These are phyloP conservation scores for Coix lacrymajobi DNA, from an alignment of 176 grass and related monocot genomes.

Conservation along the genomic window DNA sequence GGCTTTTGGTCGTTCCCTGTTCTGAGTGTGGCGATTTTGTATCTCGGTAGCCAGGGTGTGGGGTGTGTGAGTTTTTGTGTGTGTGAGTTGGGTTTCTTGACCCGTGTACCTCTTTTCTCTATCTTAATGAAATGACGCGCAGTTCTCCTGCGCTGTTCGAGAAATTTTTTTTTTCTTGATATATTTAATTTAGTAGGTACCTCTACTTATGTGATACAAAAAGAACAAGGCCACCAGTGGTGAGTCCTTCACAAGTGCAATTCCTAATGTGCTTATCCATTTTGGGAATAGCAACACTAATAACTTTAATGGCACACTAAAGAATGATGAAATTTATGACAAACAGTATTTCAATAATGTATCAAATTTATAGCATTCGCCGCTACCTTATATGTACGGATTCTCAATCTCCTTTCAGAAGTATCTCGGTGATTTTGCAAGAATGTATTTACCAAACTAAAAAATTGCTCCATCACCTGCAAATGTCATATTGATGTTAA, in stretches of 20 bases:
- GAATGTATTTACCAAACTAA: constrained; percentile 92
- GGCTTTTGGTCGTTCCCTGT: too few relatives aligned
- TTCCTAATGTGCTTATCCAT: background rate
- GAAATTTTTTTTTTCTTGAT: too few relatives aligned
- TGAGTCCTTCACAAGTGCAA: background rate
- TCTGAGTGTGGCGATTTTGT: too few relatives aligned
- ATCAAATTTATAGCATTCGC: constrained; percentile 1
- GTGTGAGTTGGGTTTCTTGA: too few relatives aligned
- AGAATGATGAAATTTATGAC: background rate
- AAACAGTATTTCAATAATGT: background rate
- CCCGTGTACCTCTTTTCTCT: too few relatives aligned
- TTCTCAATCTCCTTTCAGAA: constrained; percentile 87
- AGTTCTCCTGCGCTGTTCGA: too few relatives aligned
- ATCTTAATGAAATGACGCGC: too few relatives aligned
- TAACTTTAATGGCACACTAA: background rate
- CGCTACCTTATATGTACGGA: constrained; percentile 90
- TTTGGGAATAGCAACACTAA: background rate
- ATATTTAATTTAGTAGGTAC: background rate
- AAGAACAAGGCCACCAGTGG: background rate
- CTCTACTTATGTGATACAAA: background rate
- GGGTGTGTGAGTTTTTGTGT: too few relatives aligned
- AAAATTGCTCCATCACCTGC: constrained; percentile 99
- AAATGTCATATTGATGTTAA: constrained; percentile 20
- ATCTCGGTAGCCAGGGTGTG: too few relatives aligned
- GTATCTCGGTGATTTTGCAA: constrained; percentile 91